These are phyloP conservation scores for Harringtonia lauricola DNA, from an alignment of 2,329 filamentous ascomycete genomes.

Conservation along the genomic window DNA sequence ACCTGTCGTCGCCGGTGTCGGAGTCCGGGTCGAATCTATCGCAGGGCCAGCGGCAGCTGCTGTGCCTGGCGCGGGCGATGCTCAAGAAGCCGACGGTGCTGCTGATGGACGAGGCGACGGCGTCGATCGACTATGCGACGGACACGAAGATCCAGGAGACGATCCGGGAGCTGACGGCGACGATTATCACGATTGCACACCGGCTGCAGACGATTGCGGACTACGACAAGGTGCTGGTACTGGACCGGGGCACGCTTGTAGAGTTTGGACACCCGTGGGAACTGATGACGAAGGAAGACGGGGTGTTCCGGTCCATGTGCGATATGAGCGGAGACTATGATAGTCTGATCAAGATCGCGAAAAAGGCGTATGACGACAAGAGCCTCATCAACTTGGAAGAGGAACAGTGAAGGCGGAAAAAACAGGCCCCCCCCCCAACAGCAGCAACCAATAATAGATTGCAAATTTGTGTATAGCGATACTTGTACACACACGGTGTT, in stretches of 20 bases:
- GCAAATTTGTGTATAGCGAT: no score
- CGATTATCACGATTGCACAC: constrained; percentile 94
- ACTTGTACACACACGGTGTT: no score
- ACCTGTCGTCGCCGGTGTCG: constrained; percentile 70
- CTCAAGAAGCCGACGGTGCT: constrained; percentile 85
- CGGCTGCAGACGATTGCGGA: constrained; percentile 93
- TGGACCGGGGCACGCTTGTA: constrained; percentile 78
- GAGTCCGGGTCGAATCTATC: constrained; percentile 93
- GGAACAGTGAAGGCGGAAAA: neutral
- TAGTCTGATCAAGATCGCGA: constrained; percentile 38
- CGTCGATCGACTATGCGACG: constrained; percentile 92
- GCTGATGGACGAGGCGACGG: constrained; percentile 99
- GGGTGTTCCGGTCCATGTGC: constrained; percentile 53
- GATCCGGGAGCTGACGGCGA: constrained; percentile 84
- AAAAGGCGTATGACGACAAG: constrained; percentile 35
- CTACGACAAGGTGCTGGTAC: constrained; percentile 92
- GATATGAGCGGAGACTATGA: constrained; percentile 51
- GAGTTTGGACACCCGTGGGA: constrained; percentile 89
- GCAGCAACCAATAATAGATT: no score
- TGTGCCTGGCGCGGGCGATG: constrained; percentile 86
- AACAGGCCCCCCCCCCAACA: no score
- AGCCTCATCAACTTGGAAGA: neutral
- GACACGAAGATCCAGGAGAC: constrained; percentile 95
- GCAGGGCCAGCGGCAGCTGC: constrained; percentile 87
- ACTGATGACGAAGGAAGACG: constrained; percentile 59